Evolutionary conservation across 495 filamentous ascomycete genomes (phyloP).

Genomic region (Usnea hakonensis): DNA sequence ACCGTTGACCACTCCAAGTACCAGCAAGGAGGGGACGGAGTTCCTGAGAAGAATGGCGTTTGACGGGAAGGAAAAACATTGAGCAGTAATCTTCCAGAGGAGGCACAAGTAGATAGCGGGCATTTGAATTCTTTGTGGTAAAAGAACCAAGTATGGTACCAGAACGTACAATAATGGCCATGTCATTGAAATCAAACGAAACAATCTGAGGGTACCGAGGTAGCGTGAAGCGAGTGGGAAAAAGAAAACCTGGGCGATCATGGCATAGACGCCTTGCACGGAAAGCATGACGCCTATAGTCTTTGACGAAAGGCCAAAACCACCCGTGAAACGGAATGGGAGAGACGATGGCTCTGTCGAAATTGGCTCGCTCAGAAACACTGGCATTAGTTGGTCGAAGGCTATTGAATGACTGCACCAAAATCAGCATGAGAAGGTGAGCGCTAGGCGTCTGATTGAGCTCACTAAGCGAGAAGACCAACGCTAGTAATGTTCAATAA

Average conservation of each 20-base stretch:
- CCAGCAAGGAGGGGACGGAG: conserved; percentile 67
- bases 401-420: conserved; percentile 74
- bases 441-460: conserved; percentile 24
- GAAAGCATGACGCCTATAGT: conserved; percentile 81
- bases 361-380: conserved; percentile 73
- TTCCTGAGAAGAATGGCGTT: conserved; percentile 80
- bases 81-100: conserved; percentile 81
- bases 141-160: conserved; percentile 81
- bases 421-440: conserved; percentile 9
- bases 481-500: conserved; percentile 77
- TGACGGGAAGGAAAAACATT: conserved; percentile 78
- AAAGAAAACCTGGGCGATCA: conserved; percentile 73
- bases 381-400: conserved; percentile 87
- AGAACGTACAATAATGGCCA: conserved; percentile 87
- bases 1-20: conserved; percentile 86
- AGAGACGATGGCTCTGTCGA: conserved; percentile 49
- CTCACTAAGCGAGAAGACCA: conserved; percentile 93
- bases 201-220: conserved; percentile 70
- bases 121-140: conserved; percentile 63
- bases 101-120: conserved; percentile 65
- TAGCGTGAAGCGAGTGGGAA: conserved; percentile 65
- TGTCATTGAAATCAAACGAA: conserved; percentile 65
- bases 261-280: conserved; percentile 81
- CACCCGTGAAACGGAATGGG: conserved; percentile 83
- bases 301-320: conserved; percentile 72